Percentiles rank a stretch among this genome's conserved stretches.
phyloP scores from a whole-genome alignment of 345 rosid species.

The Cardamine resedifolia region DNA sequence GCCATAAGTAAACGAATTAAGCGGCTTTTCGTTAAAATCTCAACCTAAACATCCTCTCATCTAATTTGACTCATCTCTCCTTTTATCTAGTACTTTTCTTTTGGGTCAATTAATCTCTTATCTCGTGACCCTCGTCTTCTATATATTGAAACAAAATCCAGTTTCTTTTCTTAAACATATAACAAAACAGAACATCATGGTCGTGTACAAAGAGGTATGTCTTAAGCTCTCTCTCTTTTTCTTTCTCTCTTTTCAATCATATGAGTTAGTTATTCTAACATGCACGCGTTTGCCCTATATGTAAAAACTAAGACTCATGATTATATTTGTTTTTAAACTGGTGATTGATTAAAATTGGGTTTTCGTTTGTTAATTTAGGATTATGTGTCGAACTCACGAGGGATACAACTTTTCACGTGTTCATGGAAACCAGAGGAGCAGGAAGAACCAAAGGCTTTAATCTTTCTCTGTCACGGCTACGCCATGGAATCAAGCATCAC shows the following conservation, averaged over 20 bases:
- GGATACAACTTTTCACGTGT: conserved; percentile 72
- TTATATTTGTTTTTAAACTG: background rate
- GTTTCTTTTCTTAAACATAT: background rate
- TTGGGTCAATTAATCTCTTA: background rate
- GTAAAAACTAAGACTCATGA: background rate
- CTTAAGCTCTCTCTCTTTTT: background rate
- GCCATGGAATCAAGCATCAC: conserved; percentile 94
- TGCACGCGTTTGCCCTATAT: background rate
- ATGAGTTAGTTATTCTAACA: background rate
- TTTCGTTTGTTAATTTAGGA: conserved; percentile 41
- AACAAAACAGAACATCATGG: conserved; percentile 22
- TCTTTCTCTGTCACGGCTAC: conserved; percentile 86
- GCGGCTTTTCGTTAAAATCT: background rate
- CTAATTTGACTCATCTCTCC: background rate
- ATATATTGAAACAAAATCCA: conserved; percentile 12
- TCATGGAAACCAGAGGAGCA: conserved; percentile 56
- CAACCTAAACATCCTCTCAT: background rate
- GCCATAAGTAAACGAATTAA: background rate
- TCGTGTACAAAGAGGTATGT: conserved; percentile 27
- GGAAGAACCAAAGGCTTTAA: conserved; percentile 63
- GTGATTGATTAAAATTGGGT: background rate
- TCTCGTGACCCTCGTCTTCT: conserved; percentile 3
- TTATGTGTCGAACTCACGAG: conserved; percentile 54
- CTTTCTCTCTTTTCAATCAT: background rate
- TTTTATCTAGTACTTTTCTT: background rate